Evolutionary conservation across 2,329 filamentous ascomycete species (phyloP), one percentile per base, ranked within the genome.

Genomic region (Alternaria atra): DNA sequence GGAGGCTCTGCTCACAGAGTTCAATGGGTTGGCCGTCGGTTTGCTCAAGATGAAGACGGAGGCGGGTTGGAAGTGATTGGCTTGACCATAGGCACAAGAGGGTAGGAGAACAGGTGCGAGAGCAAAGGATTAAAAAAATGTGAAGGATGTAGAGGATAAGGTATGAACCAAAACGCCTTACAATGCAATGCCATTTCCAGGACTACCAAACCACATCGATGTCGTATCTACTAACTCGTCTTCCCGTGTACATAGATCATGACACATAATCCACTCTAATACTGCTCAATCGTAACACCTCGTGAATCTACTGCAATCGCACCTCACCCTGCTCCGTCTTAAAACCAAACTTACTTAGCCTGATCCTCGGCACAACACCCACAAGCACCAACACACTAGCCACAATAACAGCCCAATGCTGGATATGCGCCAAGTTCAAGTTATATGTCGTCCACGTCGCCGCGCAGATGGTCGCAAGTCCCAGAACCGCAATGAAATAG

Each of bases 391-490:
- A 75, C 12, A 89, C 81, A 5, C 84, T 82, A 1, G 89, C 85
- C n/a, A 92, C 74, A 44, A 92, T 76, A 3, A 92, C 85, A 1
- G 89, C 88, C 93, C 93, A 97, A 32, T 92, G 82, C 78, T 90
- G 88, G 62, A 97, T 88, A 64, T 88, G 83, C 58, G 95, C 79
- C 2, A 90, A 85, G 25, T 84, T 85, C 64, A 86, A 75, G 72
- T 90, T 93, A 78, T 90, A 97, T 34, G 85, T 84, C 1, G 94
- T 97, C 80, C 89, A 84, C 3, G 89, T 92, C 1, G 94, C 92
- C 25, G 90, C 89, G 50, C 86, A 82, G 39, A 97, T 85, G 0
- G 94, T 95, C 9, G 87, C 88, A 63, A 97, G 80, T 63, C 94
- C 84, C 70, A 96, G 72, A 52, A 90, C 73, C 55, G 94, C 80